Percentiles rank a stretch among this genome's conserved stretches.
Conservation (phyloP, 495 filamentous ascomycete genomes). For the Amphirosellinia nigrospora region DNA sequence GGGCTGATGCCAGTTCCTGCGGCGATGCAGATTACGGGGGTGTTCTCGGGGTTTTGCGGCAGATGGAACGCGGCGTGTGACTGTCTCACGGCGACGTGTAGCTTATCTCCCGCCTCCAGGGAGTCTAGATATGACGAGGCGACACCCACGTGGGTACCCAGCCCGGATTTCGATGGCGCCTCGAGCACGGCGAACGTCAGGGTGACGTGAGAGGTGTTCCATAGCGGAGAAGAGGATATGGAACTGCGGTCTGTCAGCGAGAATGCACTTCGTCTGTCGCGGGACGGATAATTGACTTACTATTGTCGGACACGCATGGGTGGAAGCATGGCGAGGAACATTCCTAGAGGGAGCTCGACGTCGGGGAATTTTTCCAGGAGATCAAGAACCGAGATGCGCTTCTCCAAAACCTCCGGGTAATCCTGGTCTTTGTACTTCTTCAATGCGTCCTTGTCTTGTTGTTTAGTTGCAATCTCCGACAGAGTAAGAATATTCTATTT, state of each 20-base stretch:
- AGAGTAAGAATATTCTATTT: constrained; percentile 54
- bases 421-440: constrained; percentile 53
- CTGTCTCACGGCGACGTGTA: constrained; percentile 67
- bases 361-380: constrained; percentile 65
- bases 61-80: constrained; percentile 70
- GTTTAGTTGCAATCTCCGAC: constrained; percentile 48
- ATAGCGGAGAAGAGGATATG: constrained; percentile 75
- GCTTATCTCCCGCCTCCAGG: constrained; percentile 63
- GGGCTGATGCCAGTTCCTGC: constrained; percentile 65
- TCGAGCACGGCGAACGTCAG: constrained; percentile 73
- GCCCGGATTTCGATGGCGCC: constrained; percentile 58
- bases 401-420: constrained; percentile 61
- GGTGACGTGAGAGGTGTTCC: constrained; percentile 61
- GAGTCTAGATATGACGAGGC: constrained; percentile 66
- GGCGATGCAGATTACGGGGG: constrained; percentile 70
- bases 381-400: constrained; percentile 68
- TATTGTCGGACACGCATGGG: constrained; percentile 80
- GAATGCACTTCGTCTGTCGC: neutral
- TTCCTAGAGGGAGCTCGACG: constrained; percentile 61
- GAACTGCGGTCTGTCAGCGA: constrained; percentile 48
- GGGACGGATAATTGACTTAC: constrained; percentile 29
- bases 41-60: constrained; percentile 61
- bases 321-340: constrained; percentile 71
- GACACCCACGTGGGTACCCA: constrained; percentile 58
- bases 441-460: constrained; percentile 49